Percentiles rank a stretch among this genome's conserved stretches.
Evolutionary conservation across 371 early-diverging fungal genomes (phyloP).

Genomic region (Fennellomyces sp.): DNA sequence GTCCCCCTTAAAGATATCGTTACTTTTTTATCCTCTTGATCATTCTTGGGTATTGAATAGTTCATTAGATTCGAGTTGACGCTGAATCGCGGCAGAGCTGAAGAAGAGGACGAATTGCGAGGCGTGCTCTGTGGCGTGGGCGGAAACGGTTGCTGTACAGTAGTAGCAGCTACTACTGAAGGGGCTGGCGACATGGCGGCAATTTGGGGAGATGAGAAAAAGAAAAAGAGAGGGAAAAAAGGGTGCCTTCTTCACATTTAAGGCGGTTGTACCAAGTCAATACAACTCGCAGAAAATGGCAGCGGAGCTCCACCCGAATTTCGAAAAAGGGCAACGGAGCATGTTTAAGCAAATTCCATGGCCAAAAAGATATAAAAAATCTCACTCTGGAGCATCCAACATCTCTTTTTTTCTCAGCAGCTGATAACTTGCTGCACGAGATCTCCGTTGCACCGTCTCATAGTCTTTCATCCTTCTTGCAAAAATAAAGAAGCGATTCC

Average conservation of each 20-base stretch:
- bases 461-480: not conserved
- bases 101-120: slow-evolving; percentile 17
- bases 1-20: not conserved
- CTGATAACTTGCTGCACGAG: not conserved
- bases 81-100: slow-evolving; percentile 35
- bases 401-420: not conserved
- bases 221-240: not conserved
- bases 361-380: not conserved
- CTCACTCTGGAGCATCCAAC: not conserved
- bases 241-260: not conserved
- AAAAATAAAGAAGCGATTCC: too few relatives aligned
- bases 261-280: slow-evolving; percentile 3
- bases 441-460: too few relatives aligned
- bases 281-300: slow-evolving; percentile 4
- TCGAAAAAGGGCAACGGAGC: not conserved
- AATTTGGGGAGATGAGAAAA: not conserved
- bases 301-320: slow-evolving; percentile 2
- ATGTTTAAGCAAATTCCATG: too few relatives aligned
- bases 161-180: slow-evolving; percentile 5
- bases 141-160: slow-evolving; percentile 4
- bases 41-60: slow-evolving; percentile 51
- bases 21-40: slow-evolving; percentile 7
- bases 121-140: slow-evolving; percentile 17
- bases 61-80: slow-evolving; percentile 57
- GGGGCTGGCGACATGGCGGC: slow-evolving; percentile 5